These are phyloP conservation scores for Rubia tinctorum DNA, from an alignment of 305 asterid species.

Conservation along the genomic window DNA sequence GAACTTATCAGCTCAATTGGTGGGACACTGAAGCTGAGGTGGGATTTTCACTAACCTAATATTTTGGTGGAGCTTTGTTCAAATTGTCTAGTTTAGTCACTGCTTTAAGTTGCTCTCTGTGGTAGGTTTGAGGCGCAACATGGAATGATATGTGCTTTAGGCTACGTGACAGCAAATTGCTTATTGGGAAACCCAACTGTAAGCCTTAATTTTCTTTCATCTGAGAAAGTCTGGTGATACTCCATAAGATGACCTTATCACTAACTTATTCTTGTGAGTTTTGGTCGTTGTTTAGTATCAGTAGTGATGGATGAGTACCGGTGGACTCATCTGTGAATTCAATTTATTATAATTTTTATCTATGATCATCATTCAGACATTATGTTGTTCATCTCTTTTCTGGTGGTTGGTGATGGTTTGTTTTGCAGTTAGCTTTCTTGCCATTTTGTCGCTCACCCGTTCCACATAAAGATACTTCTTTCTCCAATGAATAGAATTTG, in stretches of 20 bases:
- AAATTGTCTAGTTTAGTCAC: not conserved
- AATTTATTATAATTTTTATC: not conserved
- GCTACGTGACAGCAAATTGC: slow-evolving; percentile 90
- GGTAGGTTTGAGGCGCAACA: slow-evolving; percentile 87
- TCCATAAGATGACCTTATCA: not conserved
- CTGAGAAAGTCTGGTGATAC: not conserved
- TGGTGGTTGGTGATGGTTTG: not conserved
- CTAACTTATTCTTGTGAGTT: not conserved
- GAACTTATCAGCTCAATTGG: slow-evolving; percentile 63
- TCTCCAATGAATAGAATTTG: not conserved
- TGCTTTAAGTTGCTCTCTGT: slow-evolving; percentile 4
- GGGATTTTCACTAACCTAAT: slow-evolving; percentile 17
- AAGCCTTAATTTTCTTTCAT: slow-evolving; percentile 38
- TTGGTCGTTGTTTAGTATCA: not conserved
- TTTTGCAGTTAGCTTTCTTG: not conserved
- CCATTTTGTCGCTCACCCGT: not conserved
- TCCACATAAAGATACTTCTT: not conserved
- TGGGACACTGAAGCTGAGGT: slow-evolving; percentile 78
- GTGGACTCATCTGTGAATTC: not conserved
- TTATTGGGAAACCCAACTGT: slow-evolving; percentile 64
- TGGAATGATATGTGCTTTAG: slow-evolving; percentile 78
- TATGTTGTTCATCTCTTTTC: not conserved
- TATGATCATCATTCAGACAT: not conserved
- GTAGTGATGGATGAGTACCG: not conserved
- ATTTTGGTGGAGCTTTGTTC: not conserved